A percentile compares a stretch with the other conserved stretches of the same genome.
phyloP scores from a whole-genome alignment of 2,329 filamentous ascomycete species.

The Paracorniculantispora psalliotae region DNA sequence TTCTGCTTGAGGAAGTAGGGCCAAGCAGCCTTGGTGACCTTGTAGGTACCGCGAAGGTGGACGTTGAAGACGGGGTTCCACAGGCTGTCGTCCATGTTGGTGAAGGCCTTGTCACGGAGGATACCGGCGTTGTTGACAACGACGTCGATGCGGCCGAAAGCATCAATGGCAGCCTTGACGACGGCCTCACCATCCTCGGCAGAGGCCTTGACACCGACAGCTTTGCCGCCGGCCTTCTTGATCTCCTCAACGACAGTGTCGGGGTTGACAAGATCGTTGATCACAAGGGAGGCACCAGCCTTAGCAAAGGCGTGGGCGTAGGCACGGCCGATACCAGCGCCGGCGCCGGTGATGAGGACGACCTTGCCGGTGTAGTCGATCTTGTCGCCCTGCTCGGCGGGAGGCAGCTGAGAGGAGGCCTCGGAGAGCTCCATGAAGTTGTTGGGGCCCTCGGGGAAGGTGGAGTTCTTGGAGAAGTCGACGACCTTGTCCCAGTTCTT shows the following conservation, averaged over 20 bases:
- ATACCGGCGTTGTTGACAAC: conserved; percentile 98
- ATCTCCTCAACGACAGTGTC: conserved; percentile 91
- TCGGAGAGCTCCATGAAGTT: conserved; percentile 86
- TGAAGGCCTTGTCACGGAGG: conserved; percentile 93
- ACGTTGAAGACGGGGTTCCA: conserved; percentile 93
- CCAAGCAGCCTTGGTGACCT: conserved; percentile 95
- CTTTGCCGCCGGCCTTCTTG: conserved; percentile 80
- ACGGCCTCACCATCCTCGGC: conserved; percentile 89
- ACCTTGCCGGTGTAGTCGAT: conserved; percentile 81
- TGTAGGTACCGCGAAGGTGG: conserved; percentile 91
- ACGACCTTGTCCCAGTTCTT: conserved; percentile 85
- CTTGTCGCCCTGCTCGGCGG: conserved; percentile 67
- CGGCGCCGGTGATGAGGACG: conserved; percentile 80
- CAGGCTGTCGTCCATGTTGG: conserved; percentile 91
- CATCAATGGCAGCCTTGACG: conserved; percentile 88
- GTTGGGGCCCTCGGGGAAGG: conserved; percentile 77
- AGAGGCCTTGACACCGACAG: conserved; percentile 87
- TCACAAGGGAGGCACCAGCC: conserved; percentile 77
- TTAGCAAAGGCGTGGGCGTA: conserved; percentile 87
- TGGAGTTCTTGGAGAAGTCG: conserved; percentile 72
- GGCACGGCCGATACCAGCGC: conserved; percentile 83
- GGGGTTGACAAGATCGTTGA: conserved; percentile 93
- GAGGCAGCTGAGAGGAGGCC: conserved; percentile 71
- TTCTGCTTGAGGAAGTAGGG: conserved; percentile 98
- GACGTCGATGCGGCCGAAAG: conserved; percentile 89